A percentile compares a stretch with the other conserved stretches of the same genome.
Evolutionary conservation across 306 rosid species (phyloP).

Genomic region (Astragalus membranaceus): DNA sequence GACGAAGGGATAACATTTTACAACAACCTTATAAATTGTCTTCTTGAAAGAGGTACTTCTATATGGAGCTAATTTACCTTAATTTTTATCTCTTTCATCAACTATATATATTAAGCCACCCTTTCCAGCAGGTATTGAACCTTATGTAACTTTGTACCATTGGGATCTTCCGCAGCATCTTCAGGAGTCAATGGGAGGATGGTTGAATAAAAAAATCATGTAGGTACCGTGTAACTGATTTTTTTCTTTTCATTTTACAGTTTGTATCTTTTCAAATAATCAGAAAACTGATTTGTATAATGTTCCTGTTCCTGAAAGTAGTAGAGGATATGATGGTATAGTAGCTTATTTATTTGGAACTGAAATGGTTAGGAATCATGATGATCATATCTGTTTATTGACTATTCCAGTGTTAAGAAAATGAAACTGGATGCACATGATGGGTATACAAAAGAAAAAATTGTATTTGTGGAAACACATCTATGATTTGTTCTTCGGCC

Average conservation of each 20-base stretch:
- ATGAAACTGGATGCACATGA: neutral
- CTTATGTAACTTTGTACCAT: conserved; percentile 75
- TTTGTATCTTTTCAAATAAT: neutral
- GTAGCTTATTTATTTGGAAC: neutral
- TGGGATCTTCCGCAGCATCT: conserved; percentile 96
- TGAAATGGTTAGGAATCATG: neutral
- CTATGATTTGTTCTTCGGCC: conserved; percentile 1
- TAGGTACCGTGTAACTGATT: conserved; percentile 29
- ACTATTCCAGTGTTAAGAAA: neutral
- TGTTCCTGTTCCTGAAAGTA: conserved; percentile 1
- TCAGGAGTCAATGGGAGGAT: conserved; percentile 71
- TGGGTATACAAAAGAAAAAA: neutral
- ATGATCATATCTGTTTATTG: neutral
- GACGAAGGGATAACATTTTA: conserved; percentile 67
- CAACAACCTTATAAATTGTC: conserved; percentile 66
- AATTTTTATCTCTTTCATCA: neutral
- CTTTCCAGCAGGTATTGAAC: conserved; percentile 60
- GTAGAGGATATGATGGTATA: neutral
- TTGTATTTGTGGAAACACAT: neutral
- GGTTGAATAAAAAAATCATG: conserved; percentile 70
- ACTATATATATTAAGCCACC: conserved; percentile 7
- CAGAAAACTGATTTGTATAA: neutral
- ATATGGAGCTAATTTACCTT: neutral
- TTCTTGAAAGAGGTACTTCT: conserved; percentile 65
- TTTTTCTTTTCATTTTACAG: neutral